Percentiles rank a stretch among this genome's conserved stretches.
Conservation (phyloP, 2,329 filamentous ascomycete species). For the Pseudogymnoascus sp. region DNA sequence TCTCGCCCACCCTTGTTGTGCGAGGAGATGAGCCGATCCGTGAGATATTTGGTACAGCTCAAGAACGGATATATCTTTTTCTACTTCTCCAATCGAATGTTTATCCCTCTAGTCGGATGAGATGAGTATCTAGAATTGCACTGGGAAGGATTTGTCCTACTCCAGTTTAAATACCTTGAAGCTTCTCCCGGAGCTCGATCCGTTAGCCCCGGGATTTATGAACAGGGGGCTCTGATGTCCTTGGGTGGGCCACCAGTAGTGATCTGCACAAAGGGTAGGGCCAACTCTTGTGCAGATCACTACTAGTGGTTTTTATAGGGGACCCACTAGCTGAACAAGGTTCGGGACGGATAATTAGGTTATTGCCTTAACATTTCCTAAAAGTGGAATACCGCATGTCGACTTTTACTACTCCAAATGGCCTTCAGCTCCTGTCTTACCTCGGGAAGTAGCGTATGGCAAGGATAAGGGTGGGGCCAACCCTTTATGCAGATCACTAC, state of each 20-base stretch:
- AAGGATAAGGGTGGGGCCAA: not conserved
- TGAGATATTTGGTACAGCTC: too few relatives aligned
- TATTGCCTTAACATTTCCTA: not conserved
- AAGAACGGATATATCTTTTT: too few relatives aligned
- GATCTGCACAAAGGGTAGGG: not conserved
- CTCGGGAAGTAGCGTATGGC: not conserved
- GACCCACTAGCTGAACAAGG: not conserved
- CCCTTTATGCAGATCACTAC: too few relatives aligned
- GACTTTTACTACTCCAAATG: not conserved
- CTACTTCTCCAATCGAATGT: too few relatives aligned
- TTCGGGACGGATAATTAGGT: not conserved
- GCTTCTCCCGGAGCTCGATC: not conserved
- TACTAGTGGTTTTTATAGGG: not conserved
- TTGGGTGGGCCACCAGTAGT: too few relatives aligned
- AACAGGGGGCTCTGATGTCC: not conserved
- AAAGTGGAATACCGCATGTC: not conserved
- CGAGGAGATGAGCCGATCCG: too few relatives aligned
- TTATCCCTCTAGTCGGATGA: too few relatives aligned
- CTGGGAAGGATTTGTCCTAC: too few relatives aligned
- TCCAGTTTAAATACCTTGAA: too few relatives aligned
- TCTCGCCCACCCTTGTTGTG: too few relatives aligned
- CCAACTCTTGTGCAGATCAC: not conserved
- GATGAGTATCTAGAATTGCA: too few relatives aligned
- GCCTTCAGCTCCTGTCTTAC: not conserved
- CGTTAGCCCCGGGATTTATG: not conserved